These are phyloP conservation scores for Rhododendron griersonianum DNA, from an alignment of 148 eudicot genomes.

Conservation along the genomic window DNA sequence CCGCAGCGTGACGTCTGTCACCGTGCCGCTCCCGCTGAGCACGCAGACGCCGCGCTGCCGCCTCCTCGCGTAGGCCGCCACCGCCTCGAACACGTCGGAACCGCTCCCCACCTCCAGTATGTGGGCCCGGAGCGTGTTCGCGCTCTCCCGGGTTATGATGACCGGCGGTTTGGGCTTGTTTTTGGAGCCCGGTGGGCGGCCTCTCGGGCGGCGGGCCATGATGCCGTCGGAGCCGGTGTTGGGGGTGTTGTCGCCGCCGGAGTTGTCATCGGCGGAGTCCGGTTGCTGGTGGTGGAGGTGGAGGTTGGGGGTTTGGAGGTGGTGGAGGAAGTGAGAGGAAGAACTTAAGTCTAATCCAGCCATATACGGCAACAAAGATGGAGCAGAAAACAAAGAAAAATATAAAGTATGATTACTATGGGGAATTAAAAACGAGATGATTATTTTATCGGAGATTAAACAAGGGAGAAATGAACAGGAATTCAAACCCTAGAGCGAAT, in stretches of 20 bases:
- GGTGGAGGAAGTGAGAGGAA: conserved; percentile 36
- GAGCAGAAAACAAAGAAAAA: conserved; percentile 19
- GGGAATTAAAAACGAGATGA: conserved; percentile 8
- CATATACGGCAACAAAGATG: conserved; percentile 27
- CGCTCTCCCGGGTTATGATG: conserved; percentile 50
- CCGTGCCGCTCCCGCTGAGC: conserved; percentile 46
- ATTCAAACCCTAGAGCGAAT: conserved; percentile 25
- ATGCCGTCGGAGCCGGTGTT: conserved; percentile 14
- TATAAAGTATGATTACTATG: conserved; percentile 24
- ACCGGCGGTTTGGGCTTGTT: conserved; percentile 55
- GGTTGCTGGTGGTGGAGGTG: conserved; percentile 37
- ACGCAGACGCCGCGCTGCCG: conserved; percentile 48
- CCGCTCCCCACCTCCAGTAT: conserved; percentile 43
- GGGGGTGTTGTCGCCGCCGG: conserved; percentile 24
- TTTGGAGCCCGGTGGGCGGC: conserved; percentile 48
- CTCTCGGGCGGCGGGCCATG: conserved; percentile 35
- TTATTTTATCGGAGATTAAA: conserved; percentile 18
- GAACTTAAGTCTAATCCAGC: conserved; percentile 46
- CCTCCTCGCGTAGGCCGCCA: conserved; percentile 37
- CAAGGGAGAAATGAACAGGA: conserved; percentile 9
- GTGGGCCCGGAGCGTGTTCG: conserved; percentile 56
- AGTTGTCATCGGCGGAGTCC: conserved; percentile 20
- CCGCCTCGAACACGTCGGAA: conserved; percentile 44
- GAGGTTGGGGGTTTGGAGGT: conserved; percentile 39
- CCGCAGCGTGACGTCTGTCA: conserved; percentile 40